Evolutionary conservation across 441 rosid species (phyloP).

Genomic region (Croton setiger): DNA sequence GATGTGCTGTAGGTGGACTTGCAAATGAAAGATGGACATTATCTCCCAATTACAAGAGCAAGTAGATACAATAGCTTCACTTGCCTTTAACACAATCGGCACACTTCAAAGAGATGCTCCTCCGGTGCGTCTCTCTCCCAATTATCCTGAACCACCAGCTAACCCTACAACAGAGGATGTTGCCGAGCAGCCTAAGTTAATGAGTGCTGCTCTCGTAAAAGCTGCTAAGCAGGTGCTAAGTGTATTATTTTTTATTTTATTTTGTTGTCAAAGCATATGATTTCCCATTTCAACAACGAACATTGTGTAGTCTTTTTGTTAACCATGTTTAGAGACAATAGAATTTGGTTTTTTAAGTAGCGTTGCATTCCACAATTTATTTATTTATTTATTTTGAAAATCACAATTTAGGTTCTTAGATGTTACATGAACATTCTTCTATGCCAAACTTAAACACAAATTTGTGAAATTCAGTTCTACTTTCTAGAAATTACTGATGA

Average conservation of each 20-base stretch:
- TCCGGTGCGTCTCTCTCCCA: conserved; percentile 72
- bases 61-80: conserved; percentile 67
- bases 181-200: conserved; percentile 70
- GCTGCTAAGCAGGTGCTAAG: conserved; percentile 84
- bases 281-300: not conserved
- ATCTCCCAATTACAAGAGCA: conserved; percentile 96
- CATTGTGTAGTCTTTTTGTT: not conserved
- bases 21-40: conserved; percentile 56
- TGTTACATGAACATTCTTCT: no score
- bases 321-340: not conserved
- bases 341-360: no score
- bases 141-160: conserved; percentile 79
- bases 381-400: no score
- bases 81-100: conserved; percentile 77
- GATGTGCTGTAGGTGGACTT: not conserved
- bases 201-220: conserved; percentile 79
- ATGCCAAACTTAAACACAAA: no score
- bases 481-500: no score
- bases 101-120: conserved; percentile 85
- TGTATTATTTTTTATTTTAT: not conserved
- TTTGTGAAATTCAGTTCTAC: no score
- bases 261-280: no score
- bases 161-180: conserved; percentile 52
- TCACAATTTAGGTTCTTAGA: no score
- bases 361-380: no score